A percentile compares a stretch with the other conserved stretches of the same genome.
phyloP scores from a whole-genome alignment of 306 rosid species.

The Senna tora region DNA sequence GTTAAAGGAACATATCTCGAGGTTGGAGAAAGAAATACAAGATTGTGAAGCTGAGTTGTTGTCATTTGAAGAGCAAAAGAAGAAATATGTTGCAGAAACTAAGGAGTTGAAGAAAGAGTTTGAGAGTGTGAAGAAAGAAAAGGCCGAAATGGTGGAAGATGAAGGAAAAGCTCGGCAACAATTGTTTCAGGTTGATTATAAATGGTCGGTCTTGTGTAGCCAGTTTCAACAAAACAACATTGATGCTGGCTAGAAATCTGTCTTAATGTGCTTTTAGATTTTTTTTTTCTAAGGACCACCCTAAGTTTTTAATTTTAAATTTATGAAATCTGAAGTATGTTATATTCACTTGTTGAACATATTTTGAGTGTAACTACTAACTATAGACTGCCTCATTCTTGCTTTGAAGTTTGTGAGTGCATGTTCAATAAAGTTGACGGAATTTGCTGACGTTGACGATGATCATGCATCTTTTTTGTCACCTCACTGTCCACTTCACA shows the following conservation, averaged over 20 bases:
- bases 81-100: slow-evolving; percentile 28
- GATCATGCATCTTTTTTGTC: too few relatives aligned
- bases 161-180: slow-evolving; percentile 10
- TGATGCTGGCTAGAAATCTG: neutral
- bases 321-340: too few relatives aligned
- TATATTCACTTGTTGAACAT: too few relatives aligned
- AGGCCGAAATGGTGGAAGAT: slow-evolving; percentile 30
- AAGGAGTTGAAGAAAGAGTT: slow-evolving; percentile 8
- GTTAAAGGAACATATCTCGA: neutral
- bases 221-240: neutral
- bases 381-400: too few relatives aligned
- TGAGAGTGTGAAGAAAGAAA: slow-evolving; percentile 21
- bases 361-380: too few relatives aligned
- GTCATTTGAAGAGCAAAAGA: slow-evolving; percentile 27
- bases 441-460: too few relatives aligned
- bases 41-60: neutral
- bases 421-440: too few relatives aligned
- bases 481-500: too few relatives aligned
- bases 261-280: too few relatives aligned
- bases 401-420: too few relatives aligned
- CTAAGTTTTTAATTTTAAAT: too few relatives aligned
- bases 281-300: too few relatives aligned
- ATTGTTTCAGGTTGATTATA: slow-evolving; percentile 14
- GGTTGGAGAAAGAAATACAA: neutral
- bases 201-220: slow-evolving; percentile 32